Conservation (phyloP, 805 yeast species). For the Teunomyces tritomae region DNA sequence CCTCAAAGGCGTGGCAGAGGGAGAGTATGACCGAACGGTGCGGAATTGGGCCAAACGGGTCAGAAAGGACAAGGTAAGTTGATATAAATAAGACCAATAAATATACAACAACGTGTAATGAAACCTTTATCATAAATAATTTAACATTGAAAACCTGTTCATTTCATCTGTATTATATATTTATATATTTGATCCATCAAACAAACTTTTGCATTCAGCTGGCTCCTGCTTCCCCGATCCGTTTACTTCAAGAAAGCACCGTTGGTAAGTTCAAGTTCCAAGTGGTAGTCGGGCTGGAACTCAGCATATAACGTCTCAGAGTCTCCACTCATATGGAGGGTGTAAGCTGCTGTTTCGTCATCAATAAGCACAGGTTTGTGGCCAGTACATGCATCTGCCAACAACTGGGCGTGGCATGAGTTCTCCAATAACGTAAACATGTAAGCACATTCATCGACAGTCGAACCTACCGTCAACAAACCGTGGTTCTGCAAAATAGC, state of each 20-base stretch:
- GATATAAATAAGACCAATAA: background rate
- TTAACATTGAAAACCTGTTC: too few relatives aligned
- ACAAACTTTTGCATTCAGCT: background rate
- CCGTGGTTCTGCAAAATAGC: conserved; percentile 74
- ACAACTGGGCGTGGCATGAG: conserved; percentile 62
- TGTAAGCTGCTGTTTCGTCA: conserved; percentile 53
- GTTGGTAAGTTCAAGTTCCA: conserved; percentile 21
- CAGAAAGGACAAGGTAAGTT: background rate
- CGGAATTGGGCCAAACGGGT: conserved; percentile 32
- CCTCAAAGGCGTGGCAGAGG: conserved; percentile 28
- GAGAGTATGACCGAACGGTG: conserved; percentile 35
- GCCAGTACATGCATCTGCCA: conserved; percentile 55
- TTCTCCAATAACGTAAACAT: conserved; percentile 62
- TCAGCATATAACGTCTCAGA: conserved; percentile 69
- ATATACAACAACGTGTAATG: background rate
- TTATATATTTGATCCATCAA: too few relatives aligned
- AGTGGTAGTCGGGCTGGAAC: conserved; percentile 67
- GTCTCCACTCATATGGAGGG: conserved; percentile 58
- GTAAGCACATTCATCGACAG: conserved; percentile 75
- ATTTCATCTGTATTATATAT: too few relatives aligned
- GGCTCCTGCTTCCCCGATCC: too few relatives aligned
- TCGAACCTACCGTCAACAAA: conserved; percentile 62
- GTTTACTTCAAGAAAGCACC: conserved; percentile 20
- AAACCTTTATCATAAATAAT: too few relatives aligned
- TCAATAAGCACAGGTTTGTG: conserved; percentile 40